Conservation (phyloP, 768 basidiomycete genomes). For the Auricularia auricula-judae region DNA sequence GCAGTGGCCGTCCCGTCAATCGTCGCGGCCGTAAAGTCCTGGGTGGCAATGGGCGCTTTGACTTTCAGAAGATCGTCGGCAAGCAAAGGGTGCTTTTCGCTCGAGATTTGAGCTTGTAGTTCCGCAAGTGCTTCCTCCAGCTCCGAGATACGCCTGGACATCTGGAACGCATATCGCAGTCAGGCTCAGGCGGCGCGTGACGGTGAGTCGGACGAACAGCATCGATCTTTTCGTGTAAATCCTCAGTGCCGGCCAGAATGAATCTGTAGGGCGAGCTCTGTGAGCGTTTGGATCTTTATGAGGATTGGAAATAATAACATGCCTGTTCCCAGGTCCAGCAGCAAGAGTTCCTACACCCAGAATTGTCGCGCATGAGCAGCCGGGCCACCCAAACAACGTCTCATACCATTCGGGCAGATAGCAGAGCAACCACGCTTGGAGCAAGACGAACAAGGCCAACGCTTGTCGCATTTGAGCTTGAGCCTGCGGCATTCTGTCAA, state of each 20-base stretch:
- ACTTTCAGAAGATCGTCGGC: slow-evolving; percentile 61
- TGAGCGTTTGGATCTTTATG: no score
- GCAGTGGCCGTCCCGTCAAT: background rate
- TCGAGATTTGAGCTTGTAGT: slow-evolving; percentile 35
- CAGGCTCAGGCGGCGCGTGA: no score
- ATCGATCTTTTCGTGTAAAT: background rate
- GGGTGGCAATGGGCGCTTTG: slow-evolving; percentile 24
- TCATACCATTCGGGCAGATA: slow-evolving; percentile 34
- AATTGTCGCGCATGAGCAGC: no score
- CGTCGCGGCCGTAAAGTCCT: no score
- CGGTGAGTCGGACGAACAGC: no score
- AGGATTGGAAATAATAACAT: no score
- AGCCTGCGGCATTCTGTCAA: background rate
- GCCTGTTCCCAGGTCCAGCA: background rate
- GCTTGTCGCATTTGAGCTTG: slow-evolving; percentile 45
- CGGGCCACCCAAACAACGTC: background rate
- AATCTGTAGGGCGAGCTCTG: background rate
- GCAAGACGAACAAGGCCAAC: slow-evolving; percentile 43
- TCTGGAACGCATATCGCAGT: background rate
- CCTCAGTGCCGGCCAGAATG: background rate
- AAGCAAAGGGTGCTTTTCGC: slow-evolving; percentile 55
- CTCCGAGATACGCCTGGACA: slow-evolving; percentile 19
- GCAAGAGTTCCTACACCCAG: background rate
- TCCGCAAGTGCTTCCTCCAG: slow-evolving; percentile 60
- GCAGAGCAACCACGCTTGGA: slow-evolving; percentile 50